Evolutionary conservation across 2,329 filamentous ascomycete genomes (phyloP), one percentile per base, ranked within the genome.

Genomic region (Botrytis porri): DNA sequence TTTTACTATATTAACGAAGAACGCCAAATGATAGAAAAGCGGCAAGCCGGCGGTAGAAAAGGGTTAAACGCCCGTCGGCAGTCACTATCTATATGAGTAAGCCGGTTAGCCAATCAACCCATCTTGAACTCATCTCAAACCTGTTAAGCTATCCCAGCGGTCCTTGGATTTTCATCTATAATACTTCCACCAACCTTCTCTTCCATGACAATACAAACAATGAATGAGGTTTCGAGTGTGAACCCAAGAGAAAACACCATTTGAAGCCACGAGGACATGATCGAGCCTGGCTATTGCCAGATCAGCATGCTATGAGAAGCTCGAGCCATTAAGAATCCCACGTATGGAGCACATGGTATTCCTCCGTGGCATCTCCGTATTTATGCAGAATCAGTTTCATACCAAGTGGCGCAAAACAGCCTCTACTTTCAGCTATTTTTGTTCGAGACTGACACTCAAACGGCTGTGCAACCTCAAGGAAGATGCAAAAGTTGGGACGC

Each of bases 371-470:
- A 67, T 32, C 48, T 67, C 65, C 65, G 35, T 57, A 67, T 57
- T 67, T 41, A 29, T 67, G 65, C 65, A 67, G 35, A 57, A 41
- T 57, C 16, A 9, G 48, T 67, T 67, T 67, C 65, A 67, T 54
- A 39, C 48, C 10, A 54, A 67, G 35, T 41, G 48, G 35, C 25
- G 39, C 35, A 67, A 22, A 32, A n/a, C 48, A 57, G 20, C 29
- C 20, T 67, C 35, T 67, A 16, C 32, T 54, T 41, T 39, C 5
- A 66, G 63, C 12, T 18, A 54, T 29, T 39, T 67, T 12, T 51
- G 39, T 35, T 67, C 25, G 45, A 67, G 65, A 9, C n/a, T 20
- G 35, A 57, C 39, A n/a, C 9, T 10, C 32, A 32, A 54, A 18
- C 54, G 45, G 41, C 10, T 37, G 35, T 39, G 35, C 25, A 37